These are phyloP conservation scores for Cladophialophora bantiana DNA, from an alignment of 2,329 filamentous ascomycete species.

Conservation along the genomic window DNA sequence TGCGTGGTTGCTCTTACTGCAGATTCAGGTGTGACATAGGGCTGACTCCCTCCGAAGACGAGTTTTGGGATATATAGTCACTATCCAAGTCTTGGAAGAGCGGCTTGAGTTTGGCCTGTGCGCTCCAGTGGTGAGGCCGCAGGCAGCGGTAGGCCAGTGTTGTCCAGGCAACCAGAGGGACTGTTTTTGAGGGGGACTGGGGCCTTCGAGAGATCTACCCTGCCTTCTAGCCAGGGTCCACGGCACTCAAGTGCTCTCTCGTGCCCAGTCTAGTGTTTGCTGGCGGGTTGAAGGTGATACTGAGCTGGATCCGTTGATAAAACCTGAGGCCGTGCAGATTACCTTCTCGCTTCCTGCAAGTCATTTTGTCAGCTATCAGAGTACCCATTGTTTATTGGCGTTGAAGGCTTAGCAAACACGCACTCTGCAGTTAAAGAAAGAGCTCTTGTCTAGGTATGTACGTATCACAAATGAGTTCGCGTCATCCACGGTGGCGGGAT, in stretches of 20 bases:
- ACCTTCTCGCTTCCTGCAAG: not conserved
- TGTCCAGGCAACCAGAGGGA: constrained; percentile 23
- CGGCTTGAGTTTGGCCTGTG: constrained; percentile 2
- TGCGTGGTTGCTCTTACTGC: not conserved
- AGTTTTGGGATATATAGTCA: constrained; percentile 14
- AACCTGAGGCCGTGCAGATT: constrained; percentile 9
- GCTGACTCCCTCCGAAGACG: constrained; percentile 12
- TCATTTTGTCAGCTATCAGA: constrained; percentile 3
- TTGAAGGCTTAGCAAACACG: not conserved
- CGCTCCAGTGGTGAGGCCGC: constrained; percentile 9
- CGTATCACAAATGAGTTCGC: not conserved
- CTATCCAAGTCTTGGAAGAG: constrained; percentile 16
- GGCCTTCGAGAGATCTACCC: not conserved
- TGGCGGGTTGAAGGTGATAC: constrained; percentile 4
- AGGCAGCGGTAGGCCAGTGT: constrained; percentile 16
- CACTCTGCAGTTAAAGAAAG: not conserved
- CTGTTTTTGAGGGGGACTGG: not conserved
- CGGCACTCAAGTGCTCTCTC: not conserved
- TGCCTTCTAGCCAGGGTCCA: not conserved
- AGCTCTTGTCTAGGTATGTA: not conserved
- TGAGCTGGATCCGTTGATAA: not conserved
- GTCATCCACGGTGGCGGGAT: not conserved
- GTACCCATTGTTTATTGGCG: not conserved
- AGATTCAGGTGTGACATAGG: constrained; percentile 10
- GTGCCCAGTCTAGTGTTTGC: not conserved